Percentiles rank a stretch among this genome's conserved stretches.
Evolutionary conservation across 1,284 basidiomycete species (phyloP).

Genomic region (Cerioporus squamosus): DNA sequence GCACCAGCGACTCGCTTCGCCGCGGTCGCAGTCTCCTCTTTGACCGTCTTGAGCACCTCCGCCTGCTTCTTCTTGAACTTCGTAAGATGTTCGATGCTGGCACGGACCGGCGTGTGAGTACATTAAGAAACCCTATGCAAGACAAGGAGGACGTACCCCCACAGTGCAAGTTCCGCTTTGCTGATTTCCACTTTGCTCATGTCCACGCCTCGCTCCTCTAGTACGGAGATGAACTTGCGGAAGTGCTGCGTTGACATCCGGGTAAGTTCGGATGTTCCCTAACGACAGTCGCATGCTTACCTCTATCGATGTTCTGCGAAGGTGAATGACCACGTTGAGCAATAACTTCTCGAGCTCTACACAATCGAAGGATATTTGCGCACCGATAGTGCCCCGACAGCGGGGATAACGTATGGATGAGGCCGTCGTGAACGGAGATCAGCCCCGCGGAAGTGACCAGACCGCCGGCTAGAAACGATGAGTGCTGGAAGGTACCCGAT

Average conservation of each 20-base stretch:
- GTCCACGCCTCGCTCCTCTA: conserved; percentile 64
- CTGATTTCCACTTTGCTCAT: conserved; percentile 64
- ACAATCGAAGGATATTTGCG: background rate
- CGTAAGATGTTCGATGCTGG: conserved; percentile 51
- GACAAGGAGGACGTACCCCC: conserved; percentile 46
- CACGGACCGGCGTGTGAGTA: background rate
- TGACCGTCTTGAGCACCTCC: conserved; percentile 35
- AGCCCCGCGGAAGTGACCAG: conserved; percentile 70
- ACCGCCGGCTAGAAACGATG: conserved; percentile 64
- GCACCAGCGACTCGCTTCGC: conserved; percentile 3
- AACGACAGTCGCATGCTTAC: background rate
- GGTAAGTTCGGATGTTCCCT: background rate
- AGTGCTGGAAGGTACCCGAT: conserved; percentile 74
- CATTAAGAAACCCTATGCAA: too few species aligned
- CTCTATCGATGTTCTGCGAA: conserved; percentile 15
- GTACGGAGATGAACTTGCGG: conserved; percentile 59
- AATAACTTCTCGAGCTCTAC: too few species aligned
- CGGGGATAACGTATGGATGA: conserved; percentile 68
- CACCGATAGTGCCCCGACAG: conserved; percentile 72
- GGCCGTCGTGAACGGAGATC: conserved; percentile 68
- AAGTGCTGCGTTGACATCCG: conserved; percentile 52
- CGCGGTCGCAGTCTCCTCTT: conserved; percentile 22
- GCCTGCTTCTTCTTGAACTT: conserved; percentile 48
- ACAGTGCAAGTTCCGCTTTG: conserved; percentile 61
- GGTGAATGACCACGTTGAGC: background rate